Evolutionary conservation across 2,329 filamentous ascomycete species (phyloP).

Genomic region (Chalara sp.): DNA sequence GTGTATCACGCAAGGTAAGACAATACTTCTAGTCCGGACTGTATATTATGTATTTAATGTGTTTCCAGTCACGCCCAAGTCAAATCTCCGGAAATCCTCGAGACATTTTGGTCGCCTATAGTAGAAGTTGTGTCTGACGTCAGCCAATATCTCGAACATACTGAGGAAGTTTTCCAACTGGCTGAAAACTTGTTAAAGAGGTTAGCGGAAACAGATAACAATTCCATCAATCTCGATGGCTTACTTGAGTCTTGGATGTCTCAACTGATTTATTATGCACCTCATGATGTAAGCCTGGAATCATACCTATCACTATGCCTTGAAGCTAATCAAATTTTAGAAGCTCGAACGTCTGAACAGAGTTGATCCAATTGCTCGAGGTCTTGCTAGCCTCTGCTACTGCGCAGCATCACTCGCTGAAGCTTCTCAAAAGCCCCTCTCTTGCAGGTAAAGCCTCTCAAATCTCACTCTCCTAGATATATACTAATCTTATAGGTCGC

Average conservation of each 20-base stretch:
- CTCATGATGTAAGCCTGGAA: conserved; percentile 30
- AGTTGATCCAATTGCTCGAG: conserved; percentile 27
- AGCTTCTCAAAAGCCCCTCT: conserved; percentile 16
- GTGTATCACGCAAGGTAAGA: conserved; percentile 21
- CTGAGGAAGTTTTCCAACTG: conserved; percentile 32
- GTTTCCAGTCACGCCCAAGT: conserved; percentile 21
- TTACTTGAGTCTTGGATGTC: conserved; percentile 24
- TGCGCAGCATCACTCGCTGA: conserved; percentile 25
- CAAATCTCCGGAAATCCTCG: conserved; percentile 32
- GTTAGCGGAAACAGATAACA: conserved; percentile 27
- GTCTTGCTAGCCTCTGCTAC: conserved; percentile 30
- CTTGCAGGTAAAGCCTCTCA: conserved; percentile 15
- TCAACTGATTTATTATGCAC: conserved; percentile 33
- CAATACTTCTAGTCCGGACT: neutral
- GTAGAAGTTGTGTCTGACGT: conserved; percentile 19
- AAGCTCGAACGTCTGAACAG: conserved; percentile 23
- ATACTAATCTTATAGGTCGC: conserved; percentile 22
- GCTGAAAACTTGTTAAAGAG: conserved; percentile 34
- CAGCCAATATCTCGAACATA: conserved; percentile 15
- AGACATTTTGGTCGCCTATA: conserved; percentile 40
- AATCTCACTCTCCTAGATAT: neutral
- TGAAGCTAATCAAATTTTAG: conserved; percentile 11
- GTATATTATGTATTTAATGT: neutral
- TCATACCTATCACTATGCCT: neutral
- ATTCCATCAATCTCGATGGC: conserved; percentile 17